Conservation (phyloP, 139 green algal genomes). For the Picochlorum sp. region DNA sequence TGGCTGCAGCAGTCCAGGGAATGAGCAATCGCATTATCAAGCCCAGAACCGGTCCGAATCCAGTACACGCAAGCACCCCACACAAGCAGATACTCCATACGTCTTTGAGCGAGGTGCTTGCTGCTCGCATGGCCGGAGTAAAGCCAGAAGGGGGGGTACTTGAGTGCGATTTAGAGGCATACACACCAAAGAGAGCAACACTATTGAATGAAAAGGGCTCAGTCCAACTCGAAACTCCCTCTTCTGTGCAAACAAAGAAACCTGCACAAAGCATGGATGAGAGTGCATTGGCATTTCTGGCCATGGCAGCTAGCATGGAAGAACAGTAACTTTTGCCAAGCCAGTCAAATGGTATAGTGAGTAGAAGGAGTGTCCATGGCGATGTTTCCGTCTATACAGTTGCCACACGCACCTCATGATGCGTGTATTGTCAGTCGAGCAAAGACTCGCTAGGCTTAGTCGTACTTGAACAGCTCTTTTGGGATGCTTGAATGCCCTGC, state of each 20-base stretch:
- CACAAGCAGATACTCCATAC: neutral
- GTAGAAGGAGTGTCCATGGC: too few species aligned
- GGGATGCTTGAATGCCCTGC: too few species aligned
- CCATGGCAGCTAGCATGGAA: conserved; percentile 27
- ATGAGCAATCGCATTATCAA: conserved; percentile 1
- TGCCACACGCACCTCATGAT: too few species aligned
- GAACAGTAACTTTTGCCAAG: neutral
- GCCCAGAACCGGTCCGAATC: too few species aligned
- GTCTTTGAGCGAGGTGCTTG: conserved; percentile 16
- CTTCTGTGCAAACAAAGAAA: conserved; percentile 1
- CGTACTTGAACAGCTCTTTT: too few species aligned
- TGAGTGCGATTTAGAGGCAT: neutral
- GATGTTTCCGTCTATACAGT: too few species aligned
- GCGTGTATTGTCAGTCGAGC: too few species aligned
- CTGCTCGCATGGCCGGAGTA: conserved; percentile 9
- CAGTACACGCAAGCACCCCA: too few species aligned
- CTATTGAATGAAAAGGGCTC: too few species aligned
- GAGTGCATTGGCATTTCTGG: conserved; percentile 20
- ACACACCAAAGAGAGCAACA: conserved; percentile 10
- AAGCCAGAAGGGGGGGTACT: neutral
- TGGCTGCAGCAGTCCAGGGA: conserved; percentile 10
- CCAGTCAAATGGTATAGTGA: too few species aligned
- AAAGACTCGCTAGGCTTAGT: too few species aligned
- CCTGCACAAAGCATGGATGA: neutral
- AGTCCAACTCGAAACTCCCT: conserved; percentile 6